These are phyloP conservation scores for Sporisorium iseilematis-ciliati DNA, from an alignment of 1,284 basidiomycete genomes.

Conservation along the genomic window DNA sequence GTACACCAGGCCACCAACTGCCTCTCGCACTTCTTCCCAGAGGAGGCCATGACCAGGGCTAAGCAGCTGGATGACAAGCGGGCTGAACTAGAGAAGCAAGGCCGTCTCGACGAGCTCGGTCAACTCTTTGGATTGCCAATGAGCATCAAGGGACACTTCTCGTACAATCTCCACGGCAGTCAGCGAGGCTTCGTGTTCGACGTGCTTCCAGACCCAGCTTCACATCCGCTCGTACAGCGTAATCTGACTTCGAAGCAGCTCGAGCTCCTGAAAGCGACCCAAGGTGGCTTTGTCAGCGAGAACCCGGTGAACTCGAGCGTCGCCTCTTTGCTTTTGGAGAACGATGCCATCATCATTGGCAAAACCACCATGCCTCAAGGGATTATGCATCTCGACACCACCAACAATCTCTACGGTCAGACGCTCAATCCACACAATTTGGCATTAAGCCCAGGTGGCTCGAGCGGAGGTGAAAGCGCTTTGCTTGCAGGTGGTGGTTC, in stretches of 20 bases:
- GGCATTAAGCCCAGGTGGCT: slow-evolving; percentile 50
- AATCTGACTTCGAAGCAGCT: slow-evolving; percentile 22
- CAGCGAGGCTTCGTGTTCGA: slow-evolving; percentile 58
- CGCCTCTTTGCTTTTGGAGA: slow-evolving; percentile 27
- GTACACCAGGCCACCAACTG: slow-evolving; percentile 56
- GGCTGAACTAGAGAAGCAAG: slow-evolving; percentile 5
- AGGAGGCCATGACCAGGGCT: slow-evolving; percentile 28
- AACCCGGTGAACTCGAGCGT: slow-evolving; percentile 26
- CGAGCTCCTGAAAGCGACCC: slow-evolving; percentile 20
- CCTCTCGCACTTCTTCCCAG: slow-evolving; percentile 39
- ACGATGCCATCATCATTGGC: slow-evolving; percentile 49
- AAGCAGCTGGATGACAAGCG: slow-evolving; percentile 35
- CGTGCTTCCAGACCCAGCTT: slow-evolving; percentile 32
- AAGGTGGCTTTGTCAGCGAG: slow-evolving; percentile 34
- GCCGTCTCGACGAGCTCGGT: slow-evolving; percentile 27
- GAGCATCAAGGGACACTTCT: slow-evolving; percentile 55
- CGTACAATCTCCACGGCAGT: slow-evolving; percentile 32
- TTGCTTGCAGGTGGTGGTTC: slow-evolving; percentile 36
- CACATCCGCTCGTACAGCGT: slow-evolving; percentile 24
- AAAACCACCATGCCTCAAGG: slow-evolving; percentile 60
- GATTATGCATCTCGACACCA: slow-evolving; percentile 60
- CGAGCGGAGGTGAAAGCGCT: slow-evolving; percentile 55
- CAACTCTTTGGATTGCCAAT: slow-evolving; percentile 52
- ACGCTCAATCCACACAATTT: slow-evolving; percentile 56
- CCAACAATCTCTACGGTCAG: slow-evolving; percentile 52